A percentile compares a stretch with the other conserved stretches of the same genome.
Evolutionary conservation across 148 eudicot species (phyloP).

Genomic region (Persicaria tinctoria): DNA sequence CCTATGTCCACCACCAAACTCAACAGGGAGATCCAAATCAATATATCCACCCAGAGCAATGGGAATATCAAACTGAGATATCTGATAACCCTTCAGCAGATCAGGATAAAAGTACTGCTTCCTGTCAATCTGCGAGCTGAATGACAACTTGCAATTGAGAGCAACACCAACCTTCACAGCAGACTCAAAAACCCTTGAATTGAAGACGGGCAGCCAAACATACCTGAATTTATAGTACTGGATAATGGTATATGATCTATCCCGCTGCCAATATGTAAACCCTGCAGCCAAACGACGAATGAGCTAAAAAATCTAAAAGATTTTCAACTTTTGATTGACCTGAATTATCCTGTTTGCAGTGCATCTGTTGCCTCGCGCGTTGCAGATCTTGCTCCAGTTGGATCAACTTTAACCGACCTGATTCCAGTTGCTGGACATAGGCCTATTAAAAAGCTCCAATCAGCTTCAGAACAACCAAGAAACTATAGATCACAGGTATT

Average conservation of each 20-base stretch:
- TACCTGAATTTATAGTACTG: conserved; percentile 61
- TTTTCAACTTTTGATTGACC: neutral
- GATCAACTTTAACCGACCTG: conserved; percentile 64
- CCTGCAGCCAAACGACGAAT: conserved; percentile 34
- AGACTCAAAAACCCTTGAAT: conserved; percentile 72
- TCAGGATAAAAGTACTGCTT: conserved; percentile 98
- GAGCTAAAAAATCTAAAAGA: neutral
- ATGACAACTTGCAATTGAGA: conserved; percentile 65
- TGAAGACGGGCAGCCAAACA: conserved; percentile 56
- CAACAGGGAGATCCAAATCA: conserved; percentile 90
- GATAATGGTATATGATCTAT: conserved; percentile 49
- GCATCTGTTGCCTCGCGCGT: conserved; percentile 68
- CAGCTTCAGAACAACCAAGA: conserved; percentile 5
- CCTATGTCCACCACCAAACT: conserved; percentile 93
- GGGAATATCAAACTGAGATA: conserved; percentile 95
- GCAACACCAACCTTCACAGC: conserved; percentile 94
- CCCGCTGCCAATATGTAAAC: conserved; percentile 45
- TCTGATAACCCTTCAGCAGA: conserved; percentile 97
- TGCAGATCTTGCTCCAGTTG: conserved; percentile 94
- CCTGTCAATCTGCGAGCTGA: conserved; percentile 80
- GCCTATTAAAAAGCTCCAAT: conserved; percentile 36
- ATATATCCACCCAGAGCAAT: conserved; percentile 73
- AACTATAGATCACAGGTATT: neutral
- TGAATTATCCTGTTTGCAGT: conserved; percentile 18
- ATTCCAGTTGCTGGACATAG: conserved; percentile 90